Conservation (phyloP, 2,329 filamentous ascomycete genomes). For the Xylaria sp. region DNA sequence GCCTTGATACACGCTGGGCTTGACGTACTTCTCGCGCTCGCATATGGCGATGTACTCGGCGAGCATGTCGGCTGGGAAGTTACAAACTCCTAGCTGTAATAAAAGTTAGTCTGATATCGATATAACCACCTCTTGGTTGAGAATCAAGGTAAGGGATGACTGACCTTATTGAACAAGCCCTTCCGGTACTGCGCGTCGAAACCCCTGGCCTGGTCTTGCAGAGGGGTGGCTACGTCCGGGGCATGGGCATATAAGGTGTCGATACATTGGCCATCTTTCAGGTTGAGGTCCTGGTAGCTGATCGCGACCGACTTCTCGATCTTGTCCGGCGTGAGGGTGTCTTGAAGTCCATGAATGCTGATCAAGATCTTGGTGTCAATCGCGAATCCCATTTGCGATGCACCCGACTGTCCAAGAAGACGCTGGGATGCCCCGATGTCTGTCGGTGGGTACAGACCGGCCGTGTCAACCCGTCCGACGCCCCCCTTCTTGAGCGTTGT, state of each 20-base stretch:
- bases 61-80: neutral
- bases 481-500: neutral
- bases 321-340: neutral
- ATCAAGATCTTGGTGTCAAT: neutral
- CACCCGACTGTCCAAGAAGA: neutral
- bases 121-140: neutral
- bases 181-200: neutral
- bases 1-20: neutral
- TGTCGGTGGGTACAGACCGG: neutral
- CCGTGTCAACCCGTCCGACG: neutral
- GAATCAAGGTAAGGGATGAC: neutral
- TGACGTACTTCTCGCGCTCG: conserved; percentile 2
- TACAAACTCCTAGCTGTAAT: neutral
- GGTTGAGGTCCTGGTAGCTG: neutral
- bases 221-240: neutral
- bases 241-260: neutral
- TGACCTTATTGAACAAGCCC: neutral
- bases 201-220: neutral
- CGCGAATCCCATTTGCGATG: neutral
- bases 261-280: neutral
- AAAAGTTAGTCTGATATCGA: neutral
- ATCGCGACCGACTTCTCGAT: neutral
- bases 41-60: neutral
- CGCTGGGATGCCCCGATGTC: neutral
- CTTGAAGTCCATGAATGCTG: neutral